Conservation (phyloP, 23 red algal genomes). For the Cyanidium caldarium region DNA sequence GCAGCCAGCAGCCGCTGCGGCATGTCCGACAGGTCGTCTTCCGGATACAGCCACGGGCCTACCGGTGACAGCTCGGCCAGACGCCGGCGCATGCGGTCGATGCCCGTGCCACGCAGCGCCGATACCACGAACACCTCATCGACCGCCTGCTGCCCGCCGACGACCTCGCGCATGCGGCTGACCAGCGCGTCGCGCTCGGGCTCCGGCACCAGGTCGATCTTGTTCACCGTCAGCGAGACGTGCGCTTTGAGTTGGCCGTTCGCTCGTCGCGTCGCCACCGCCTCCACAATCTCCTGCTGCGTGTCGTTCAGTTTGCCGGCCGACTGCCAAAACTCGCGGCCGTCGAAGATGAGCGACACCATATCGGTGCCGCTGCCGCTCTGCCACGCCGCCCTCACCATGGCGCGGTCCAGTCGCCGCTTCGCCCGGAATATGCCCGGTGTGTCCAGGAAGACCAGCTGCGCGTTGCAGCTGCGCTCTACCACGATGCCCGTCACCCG, state of each 20-base stretch:
- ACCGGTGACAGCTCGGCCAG: conserved; percentile 35
- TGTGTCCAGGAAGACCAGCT: conserved; percentile 70
- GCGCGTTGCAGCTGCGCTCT: conserved; percentile 21
- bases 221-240: conserved; percentile 31
- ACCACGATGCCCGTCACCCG: conserved; percentile 50
- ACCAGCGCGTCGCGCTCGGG: neutral
- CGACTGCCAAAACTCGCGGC: neutral
- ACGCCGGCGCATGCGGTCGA: conserved; percentile 21
- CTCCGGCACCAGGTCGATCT: conserved; percentile 33
- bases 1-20: conserved; percentile 58
- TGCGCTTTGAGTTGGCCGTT: neutral
- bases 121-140: conserved; percentile 20
- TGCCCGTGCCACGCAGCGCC: conserved; percentile 21
- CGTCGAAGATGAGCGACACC: conserved; percentile 60
- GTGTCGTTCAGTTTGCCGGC: conserved; percentile 1
- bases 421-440: conserved; percentile 72
- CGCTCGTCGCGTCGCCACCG: neutral
- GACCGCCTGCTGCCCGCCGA: neutral
- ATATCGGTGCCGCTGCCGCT: conserved; percentile 39
- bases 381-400: conserved; percentile 72
- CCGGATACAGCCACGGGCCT: conserved; percentile 69
- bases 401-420: conserved; percentile 52
- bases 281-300: conserved; percentile 6
- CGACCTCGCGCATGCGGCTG: neutral
- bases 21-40: conserved; percentile 76